phyloP scores from a whole-genome alignment of 75 land plant genomes.

The Pinus taeda region DNA sequence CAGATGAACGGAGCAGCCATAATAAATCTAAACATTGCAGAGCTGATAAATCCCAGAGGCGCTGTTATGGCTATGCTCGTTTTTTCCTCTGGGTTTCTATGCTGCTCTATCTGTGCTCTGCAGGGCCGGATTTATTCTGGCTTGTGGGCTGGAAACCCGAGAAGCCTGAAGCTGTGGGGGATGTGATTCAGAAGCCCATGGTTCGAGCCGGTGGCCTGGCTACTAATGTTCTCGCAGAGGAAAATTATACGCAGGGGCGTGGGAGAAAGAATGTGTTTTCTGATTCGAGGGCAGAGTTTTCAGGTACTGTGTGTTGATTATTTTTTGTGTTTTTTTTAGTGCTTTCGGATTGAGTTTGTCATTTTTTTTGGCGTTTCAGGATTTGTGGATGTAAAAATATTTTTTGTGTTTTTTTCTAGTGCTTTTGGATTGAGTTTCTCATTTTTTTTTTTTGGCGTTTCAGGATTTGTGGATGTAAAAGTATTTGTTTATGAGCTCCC shows the following conservation, averaged over 20 bases:
- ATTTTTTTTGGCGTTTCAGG: neutral
- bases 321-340: neutral
- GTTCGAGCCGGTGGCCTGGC: neutral
- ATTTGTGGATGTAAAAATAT: constrained; percentile 35
- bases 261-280: neutral
- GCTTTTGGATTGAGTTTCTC: constrained; percentile 12
- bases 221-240: neutral
- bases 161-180: neutral
- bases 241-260: neutral
- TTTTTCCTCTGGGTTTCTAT: neutral
- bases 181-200: neutral
- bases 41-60: neutral
- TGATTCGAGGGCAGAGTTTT: neutral
- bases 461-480: constrained; percentile 35
- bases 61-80: neutral
- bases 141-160: neutral
- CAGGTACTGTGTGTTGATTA: no score
- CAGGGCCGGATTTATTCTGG: neutral
- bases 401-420: neutral
- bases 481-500: constrained; percentile 82
- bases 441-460: neutral
- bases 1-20: neutral
- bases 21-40: neutral
- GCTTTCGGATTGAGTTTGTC: neutral
- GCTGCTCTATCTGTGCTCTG: constrained; percentile 1